phyloP scores from a whole-genome alignment of 306 rosid species.

The Echinosophora koreensis region DNA sequence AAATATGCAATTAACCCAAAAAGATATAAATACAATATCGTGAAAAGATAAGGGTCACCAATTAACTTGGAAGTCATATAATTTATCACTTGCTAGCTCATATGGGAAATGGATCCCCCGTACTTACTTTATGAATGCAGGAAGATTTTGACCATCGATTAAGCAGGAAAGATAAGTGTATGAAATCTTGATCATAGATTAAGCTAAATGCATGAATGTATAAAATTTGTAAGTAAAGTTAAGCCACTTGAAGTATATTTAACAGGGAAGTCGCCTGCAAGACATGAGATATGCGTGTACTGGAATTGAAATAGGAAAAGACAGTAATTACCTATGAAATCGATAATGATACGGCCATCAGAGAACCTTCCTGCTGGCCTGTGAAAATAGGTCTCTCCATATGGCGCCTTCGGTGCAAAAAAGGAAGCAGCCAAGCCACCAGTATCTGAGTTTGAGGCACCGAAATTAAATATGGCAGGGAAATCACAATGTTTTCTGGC shows the following conservation, averaged over 20 bases:
- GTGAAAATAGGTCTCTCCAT: constrained; percentile 61
- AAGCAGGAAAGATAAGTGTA: no score
- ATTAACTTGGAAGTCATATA: no score
- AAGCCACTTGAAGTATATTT: neutral
- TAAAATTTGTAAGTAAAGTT: no score
- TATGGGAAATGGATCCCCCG: no score
- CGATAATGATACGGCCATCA: constrained; percentile 58
- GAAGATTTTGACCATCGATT: no score
- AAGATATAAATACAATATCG: no score
- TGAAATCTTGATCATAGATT: no score
- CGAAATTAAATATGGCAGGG: constrained; percentile 63
- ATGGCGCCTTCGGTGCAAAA: constrained; percentile 6
- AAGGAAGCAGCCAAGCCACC: constrained; percentile 57
- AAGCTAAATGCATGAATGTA: no score
- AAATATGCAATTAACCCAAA: no score
- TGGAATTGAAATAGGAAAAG: neutral
- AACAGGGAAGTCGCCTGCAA: neutral
- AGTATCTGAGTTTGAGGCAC: constrained; percentile 61
- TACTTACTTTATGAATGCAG: no score
- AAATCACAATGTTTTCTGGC: constrained; percentile 41
- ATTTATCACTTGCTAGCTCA: no score
- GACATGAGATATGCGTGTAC: neutral
- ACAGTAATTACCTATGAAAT: constrained; percentile 52
- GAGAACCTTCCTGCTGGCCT: constrained; percentile 54
- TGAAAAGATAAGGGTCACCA: no score